These are phyloP conservation scores for Naegleria lovaniensis DNA, from an alignment of 208 protist genomes.

Conservation along the genomic window DNA sequence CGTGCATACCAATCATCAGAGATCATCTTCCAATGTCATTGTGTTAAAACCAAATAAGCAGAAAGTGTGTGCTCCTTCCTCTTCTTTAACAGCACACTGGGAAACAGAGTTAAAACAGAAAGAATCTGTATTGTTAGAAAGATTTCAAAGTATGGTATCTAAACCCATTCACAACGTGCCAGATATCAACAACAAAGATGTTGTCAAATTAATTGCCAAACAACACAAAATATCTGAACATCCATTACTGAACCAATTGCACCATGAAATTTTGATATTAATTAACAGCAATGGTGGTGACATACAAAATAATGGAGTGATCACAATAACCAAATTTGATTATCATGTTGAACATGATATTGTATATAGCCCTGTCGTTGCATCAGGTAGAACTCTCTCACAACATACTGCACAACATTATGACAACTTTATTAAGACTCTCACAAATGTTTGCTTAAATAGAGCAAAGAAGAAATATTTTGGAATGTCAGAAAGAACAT, in stretches of 20 bases:
- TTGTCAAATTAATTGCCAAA: background rate
- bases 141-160: background rate
- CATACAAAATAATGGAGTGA: background rate
- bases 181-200: background rate
- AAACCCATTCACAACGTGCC: background rate
- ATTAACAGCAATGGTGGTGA: background rate
- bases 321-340: background rate
- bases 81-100: background rate
- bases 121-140: background rate
- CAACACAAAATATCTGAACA: background rate
- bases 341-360: background rate
- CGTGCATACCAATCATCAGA: background rate
- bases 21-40: background rate
- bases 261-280: background rate
- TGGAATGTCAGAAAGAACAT: background rate
- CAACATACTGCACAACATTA: background rate
- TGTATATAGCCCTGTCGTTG: background rate
- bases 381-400: background rate
- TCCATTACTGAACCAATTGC: background rate
- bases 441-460: background rate
- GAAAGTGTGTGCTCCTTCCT: background rate
- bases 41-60: background rate
- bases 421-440: background rate
- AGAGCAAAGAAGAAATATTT: background rate
- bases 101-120: background rate